Percentiles rank a stretch among this genome's conserved stretches.
Conservation (phyloP, 306 rosid genomes). For the Rosa lucieae region DNA sequence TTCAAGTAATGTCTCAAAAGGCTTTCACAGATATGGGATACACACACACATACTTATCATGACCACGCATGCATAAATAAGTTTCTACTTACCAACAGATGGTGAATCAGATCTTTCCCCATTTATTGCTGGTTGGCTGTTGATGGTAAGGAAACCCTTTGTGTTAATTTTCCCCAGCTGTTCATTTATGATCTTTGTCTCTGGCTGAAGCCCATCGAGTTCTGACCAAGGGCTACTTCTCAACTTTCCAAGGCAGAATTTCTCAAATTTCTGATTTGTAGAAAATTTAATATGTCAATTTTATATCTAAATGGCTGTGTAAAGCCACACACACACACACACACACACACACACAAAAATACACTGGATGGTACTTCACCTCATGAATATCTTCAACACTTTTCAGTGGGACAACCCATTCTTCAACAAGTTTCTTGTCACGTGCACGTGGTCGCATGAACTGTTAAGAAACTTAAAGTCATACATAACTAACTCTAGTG, state of each 20-base stretch:
- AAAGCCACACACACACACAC: background rate
- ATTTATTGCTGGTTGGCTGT: constrained; percentile 95
- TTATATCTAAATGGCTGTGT: constrained; percentile 14
- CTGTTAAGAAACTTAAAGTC: constrained; percentile 33
- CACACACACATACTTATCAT: background rate
- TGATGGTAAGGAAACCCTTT: constrained; percentile 88
- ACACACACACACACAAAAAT: no score
- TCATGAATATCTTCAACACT: constrained; percentile 74
- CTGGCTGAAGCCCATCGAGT: constrained; percentile 92
- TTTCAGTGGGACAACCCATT: constrained; percentile 82
- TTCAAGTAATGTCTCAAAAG: background rate
- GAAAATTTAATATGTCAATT: constrained; percentile 18
- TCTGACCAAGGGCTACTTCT: constrained; percentile 98
- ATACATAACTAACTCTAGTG: constrained; percentile 3
- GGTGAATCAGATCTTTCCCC: constrained; percentile 89
- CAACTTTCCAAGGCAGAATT: constrained; percentile 82
- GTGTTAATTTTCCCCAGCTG: constrained; percentile 65
- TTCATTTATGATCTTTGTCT: constrained; percentile 81
- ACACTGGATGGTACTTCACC: constrained; percentile 43
- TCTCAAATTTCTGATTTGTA: constrained; percentile 68
- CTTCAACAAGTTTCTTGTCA: constrained; percentile 85
- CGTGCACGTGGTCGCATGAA: constrained; percentile 96
- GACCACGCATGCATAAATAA: background rate
- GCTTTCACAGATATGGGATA: background rate
- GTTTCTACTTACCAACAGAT: constrained; percentile 62